phyloP scores from a whole-genome alignment of 345 rosid genomes.

The Punica granatum region DNA sequence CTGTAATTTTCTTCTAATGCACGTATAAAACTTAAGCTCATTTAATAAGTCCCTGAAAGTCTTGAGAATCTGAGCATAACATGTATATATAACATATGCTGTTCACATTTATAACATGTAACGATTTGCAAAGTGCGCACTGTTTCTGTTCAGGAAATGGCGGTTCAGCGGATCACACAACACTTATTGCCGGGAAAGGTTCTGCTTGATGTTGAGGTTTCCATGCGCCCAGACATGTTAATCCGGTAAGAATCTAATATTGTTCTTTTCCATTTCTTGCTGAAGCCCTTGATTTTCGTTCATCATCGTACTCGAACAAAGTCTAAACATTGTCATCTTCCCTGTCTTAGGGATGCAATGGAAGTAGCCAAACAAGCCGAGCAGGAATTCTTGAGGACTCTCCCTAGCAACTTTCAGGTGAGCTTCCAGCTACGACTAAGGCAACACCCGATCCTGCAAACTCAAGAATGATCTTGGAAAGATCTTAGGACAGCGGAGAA shows the following conservation, averaged over 20 bases:
- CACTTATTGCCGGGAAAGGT: constrained; percentile 63
- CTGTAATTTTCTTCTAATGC: too few relatives aligned
- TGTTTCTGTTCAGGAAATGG: constrained; percentile 42
- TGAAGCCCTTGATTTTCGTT: not conserved
- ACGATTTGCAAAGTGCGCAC: not conserved
- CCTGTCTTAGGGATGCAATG: constrained; percentile 46
- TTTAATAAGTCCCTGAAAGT: not conserved
- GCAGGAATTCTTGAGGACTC: constrained; percentile 39
- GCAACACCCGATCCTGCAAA: constrained; percentile 20
- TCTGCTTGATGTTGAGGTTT: constrained; percentile 46
- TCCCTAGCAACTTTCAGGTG: constrained; percentile 35
- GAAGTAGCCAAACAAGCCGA: constrained; percentile 51
- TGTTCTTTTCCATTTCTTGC: not conserved
- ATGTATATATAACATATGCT: not conserved
- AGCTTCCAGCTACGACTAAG: constrained; percentile 54
- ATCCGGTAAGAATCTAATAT: constrained; percentile 18
- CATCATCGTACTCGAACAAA: too few relatives aligned
- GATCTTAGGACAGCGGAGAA: too few relatives aligned
- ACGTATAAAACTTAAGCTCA: too few relatives aligned
- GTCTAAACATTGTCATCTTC: too few relatives aligned
- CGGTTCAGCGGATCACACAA: constrained; percentile 47
- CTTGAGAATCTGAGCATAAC: not conserved
- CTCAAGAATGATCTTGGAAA: not conserved
- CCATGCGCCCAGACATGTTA: constrained; percentile 27
- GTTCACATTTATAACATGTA: not conserved